Base-by-base conservation (phyloP, 208 protist species). In the Trichomonas vaginalis region DNA sequence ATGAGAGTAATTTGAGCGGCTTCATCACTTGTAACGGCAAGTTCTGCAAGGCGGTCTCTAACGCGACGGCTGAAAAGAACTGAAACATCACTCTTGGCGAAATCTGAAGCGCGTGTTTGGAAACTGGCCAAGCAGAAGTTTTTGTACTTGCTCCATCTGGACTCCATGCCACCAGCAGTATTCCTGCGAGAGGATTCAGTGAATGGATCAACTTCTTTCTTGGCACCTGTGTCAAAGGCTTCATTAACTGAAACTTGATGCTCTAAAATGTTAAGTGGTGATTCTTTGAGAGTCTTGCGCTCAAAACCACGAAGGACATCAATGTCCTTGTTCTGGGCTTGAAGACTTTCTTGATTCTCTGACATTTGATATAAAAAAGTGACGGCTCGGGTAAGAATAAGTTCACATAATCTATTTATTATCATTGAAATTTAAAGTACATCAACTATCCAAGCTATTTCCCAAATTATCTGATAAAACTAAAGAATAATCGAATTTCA, bases 1-100 rank as follows among this genome's bases (percentile, higher is more conserved):
- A 92, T 92, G 35, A 92, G 39, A 8, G 86, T 51, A 39, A 92
- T 48, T 42, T 45, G 23, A 15, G 42, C 40, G 35, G 86, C 86
- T 39, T 92, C 86, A 92, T 92, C 86, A 32, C n/a, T 45, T n/a
- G 86, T 92, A 39, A 92, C 86, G 17, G 86, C 86, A n/a, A 92
- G n/a, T 27, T 92, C 86, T 21, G 86, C 86, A 2, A 92, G 39
- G 4, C 45, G 86, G 45, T 92, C 86, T 39, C 86, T 40, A 48
- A 92, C 86, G 6, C 45, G 86, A 8, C 46, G 42, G 17, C 40
- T 48, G 27, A 92, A 51, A 17, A 92, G 45, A 17, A 56, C 27
- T 15, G 9, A 17, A 48, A 37, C 10, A 27, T 92, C n/a, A 6
- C 0, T 51, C 27, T 92, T 48, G 0, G 45, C 32, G 45, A 92